Conservation (phyloP, 2,329 filamentous ascomycete species). For the Leptoxyphium fumago region DNA sequence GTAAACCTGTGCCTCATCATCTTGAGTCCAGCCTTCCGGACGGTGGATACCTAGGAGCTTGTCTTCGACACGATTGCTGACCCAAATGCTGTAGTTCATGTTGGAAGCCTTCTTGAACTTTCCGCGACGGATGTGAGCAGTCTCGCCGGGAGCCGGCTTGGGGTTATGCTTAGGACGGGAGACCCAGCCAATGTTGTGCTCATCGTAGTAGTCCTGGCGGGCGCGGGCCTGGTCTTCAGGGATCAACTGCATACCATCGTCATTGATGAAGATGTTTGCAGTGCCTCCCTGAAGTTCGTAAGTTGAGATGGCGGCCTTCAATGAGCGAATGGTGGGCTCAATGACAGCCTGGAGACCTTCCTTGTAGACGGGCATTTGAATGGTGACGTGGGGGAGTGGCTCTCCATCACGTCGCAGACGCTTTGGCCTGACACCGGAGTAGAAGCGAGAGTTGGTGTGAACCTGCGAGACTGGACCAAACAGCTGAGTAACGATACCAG, state of each 20-base stretch:
- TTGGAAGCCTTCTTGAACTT: constrained; percentile 64
- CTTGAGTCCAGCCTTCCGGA: constrained; percentile 48
- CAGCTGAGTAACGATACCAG: constrained; percentile 26
- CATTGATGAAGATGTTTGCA: constrained; percentile 54
- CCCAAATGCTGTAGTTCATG: constrained; percentile 55
- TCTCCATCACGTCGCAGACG: constrained; percentile 22
- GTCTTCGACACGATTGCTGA: constrained; percentile 53
- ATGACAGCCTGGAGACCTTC: constrained; percentile 26
- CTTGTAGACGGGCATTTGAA: constrained; percentile 29
- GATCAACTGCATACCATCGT: constrained; percentile 52
- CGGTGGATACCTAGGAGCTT: constrained; percentile 46
- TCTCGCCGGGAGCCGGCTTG: constrained; percentile 34
- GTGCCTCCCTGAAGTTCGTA: constrained; percentile 45
- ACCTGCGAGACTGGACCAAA: constrained; percentile 31
- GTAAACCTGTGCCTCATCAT: constrained; percentile 53
- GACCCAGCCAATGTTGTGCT: constrained; percentile 36
- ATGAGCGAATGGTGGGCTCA: constrained; percentile 23
- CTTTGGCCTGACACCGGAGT: constrained; percentile 27
- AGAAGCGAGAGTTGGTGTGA: constrained; percentile 31
- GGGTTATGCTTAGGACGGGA: constrained; percentile 36
- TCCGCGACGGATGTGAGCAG: constrained; percentile 40
- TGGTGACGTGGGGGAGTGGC: constrained; percentile 40
- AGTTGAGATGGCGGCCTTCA: constrained; percentile 32
- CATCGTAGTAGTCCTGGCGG: constrained; percentile 34
- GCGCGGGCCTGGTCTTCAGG: constrained; percentile 29